Percentiles rank a stretch among this genome's conserved stretches.
These are phyloP conservation scores for Babesia caballi DNA, from an alignment of 169 alveolate genomes.

Conservation along the genomic window DNA sequence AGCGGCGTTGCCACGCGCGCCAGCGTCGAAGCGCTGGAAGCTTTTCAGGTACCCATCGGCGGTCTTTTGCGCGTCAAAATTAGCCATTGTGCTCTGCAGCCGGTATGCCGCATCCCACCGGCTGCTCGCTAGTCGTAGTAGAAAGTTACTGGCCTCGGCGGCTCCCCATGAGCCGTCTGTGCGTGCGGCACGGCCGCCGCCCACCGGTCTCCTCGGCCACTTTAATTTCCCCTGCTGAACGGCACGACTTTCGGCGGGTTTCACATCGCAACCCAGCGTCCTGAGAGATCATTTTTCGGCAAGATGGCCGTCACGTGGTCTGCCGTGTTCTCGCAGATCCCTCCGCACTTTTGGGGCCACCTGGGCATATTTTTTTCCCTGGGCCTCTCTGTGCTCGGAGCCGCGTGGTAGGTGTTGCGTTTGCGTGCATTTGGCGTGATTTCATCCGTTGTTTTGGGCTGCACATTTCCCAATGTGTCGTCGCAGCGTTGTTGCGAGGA, in stretches of 20 bases:
- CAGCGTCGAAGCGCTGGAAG: conserved; percentile 16
- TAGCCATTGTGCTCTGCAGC: conserved; percentile 15
- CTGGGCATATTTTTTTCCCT: conserved; percentile 90
- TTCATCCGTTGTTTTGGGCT: neutral
- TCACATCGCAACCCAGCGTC: conserved; percentile 25
- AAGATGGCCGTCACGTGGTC: conserved; percentile 71
- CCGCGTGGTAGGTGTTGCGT: conserved; percentile 87
- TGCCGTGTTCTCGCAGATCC: conserved; percentile 58
- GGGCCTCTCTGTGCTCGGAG: conserved; percentile 92
- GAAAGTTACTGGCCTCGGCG: neutral
- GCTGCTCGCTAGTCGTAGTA: neutral
- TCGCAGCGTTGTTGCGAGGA: no score
- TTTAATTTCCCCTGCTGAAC: no score
- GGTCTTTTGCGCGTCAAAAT: neutral
- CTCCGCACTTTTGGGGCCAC: conserved; percentile 84
- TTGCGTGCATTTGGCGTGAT: neutral
- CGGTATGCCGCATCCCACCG: neutral
- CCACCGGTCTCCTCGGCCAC: no score
- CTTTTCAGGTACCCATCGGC: conserved; percentile 5
- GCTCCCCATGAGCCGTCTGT: conserved; percentile 12
- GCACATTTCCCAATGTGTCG: no score
- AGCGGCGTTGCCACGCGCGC: neutral
- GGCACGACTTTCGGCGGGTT: neutral
- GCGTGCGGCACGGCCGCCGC: conserved; percentile 14
- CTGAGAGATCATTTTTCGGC: neutral